Evolutionary conservation across 2,329 filamentous ascomycete species (phyloP).

Genomic region (Hymenoscyphus albidus): DNA sequence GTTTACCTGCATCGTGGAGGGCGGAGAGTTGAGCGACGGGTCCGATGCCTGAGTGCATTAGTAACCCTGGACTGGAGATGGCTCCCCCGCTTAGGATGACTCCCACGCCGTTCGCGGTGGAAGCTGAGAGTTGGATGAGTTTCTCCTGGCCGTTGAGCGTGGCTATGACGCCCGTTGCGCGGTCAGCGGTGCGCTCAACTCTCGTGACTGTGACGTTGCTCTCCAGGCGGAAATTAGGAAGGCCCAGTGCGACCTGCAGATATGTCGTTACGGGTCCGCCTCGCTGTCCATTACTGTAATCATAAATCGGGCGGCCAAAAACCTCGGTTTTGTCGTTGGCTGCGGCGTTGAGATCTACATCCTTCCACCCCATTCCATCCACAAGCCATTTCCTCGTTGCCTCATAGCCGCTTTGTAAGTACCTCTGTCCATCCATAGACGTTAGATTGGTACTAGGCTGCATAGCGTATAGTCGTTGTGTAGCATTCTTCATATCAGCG

Average conservation of each 20-base stretch:
- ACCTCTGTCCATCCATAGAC: constrained; percentile 43
- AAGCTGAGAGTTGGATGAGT: constrained; percentile 19
- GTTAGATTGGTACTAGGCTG: constrained; percentile 44
- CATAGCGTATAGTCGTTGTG: constrained; percentile 41
- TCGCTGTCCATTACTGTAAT: constrained; percentile 47
- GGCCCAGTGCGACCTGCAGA: constrained; percentile 43
- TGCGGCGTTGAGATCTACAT: constrained; percentile 45
- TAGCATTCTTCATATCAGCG: constrained; percentile 45
- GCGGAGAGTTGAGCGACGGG: constrained; percentile 30
- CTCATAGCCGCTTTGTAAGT: constrained; percentile 46
- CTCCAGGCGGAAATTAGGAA: constrained; percentile 43
- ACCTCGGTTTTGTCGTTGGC: constrained; percentile 45
- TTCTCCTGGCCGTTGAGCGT: constrained; percentile 32
- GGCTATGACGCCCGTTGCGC: constrained; percentile 42
- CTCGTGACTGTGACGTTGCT: constrained; percentile 43
- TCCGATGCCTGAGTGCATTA: constrained; percentile 50
- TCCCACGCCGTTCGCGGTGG: constrained; percentile 12
- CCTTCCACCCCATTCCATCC: constrained; percentile 43
- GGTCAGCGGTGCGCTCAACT: constrained; percentile 39
- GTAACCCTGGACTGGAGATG: constrained; percentile 48
- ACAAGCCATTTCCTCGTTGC: constrained; percentile 49
- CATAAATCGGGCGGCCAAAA: constrained; percentile 46
- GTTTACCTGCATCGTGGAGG: constrained; percentile 37
- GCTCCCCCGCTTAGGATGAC: constrained; percentile 48
- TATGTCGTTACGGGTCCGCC: constrained; percentile 49